Percentiles rank a stretch among this genome's conserved stretches.
phyloP scores from a whole-genome alignment of 495 filamentous ascomycete species.

The Xylaria cubensis region DNA sequence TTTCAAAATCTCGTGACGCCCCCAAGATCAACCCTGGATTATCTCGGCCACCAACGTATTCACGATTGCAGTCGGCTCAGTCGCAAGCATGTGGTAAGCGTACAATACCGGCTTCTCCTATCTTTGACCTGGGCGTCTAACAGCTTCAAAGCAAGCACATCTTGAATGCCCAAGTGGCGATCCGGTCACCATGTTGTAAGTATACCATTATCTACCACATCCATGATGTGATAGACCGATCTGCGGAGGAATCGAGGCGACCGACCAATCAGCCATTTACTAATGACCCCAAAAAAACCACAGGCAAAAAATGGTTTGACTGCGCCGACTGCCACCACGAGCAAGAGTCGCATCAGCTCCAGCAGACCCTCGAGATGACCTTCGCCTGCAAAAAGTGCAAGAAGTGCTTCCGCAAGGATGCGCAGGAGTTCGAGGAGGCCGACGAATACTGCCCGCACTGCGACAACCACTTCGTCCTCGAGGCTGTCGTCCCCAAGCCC shows the following conservation, averaged over 20 bases:
- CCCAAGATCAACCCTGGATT: background rate
- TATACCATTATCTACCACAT: conserved; percentile 21
- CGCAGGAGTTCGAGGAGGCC: conserved; percentile 89
- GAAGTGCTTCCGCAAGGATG: conserved; percentile 96
- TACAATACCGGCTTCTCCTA: background rate
- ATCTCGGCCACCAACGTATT: conserved; percentile 4
- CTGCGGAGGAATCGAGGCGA: background rate
- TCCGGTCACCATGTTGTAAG: conserved; percentile 94
- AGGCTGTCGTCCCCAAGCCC: conserved; percentile 81
- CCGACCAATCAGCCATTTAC: background rate
- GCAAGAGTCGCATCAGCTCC: conserved; percentile 73
- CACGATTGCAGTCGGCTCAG: background rate
- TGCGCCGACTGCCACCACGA: conserved; percentile 95
- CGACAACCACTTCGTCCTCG: conserved; percentile 96
- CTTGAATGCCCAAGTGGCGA: conserved; percentile 95
- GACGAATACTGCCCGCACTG: conserved; percentile 99
- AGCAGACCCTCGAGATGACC: conserved; percentile 82
- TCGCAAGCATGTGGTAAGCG: conserved; percentile 38
- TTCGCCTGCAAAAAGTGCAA: conserved; percentile 99
- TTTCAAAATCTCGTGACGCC: conserved; percentile 26
- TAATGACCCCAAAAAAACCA: background rate
- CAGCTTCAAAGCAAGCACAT: conserved; percentile 77
- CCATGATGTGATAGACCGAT: background rate
- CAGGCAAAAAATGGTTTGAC: conserved; percentile 97
- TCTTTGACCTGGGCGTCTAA: conserved; percentile 8